Evolutionary conservation across 2,329 filamentous ascomycete species (phyloP).

Genomic region (Tympanopsis confertula): DNA sequence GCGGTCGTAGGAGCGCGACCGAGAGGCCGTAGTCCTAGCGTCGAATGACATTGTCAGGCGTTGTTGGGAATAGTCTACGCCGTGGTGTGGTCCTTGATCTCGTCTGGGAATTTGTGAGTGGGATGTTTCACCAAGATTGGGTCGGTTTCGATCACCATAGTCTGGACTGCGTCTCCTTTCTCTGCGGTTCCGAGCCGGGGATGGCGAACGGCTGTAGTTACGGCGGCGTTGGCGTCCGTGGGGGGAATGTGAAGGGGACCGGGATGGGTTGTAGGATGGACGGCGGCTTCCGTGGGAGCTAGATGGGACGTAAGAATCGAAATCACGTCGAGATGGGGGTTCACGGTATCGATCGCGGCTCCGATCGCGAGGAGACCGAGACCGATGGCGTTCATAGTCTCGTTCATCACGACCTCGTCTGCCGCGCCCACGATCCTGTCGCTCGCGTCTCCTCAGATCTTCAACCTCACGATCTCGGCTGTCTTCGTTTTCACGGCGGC

Average conservation of each 20-base stretch:
- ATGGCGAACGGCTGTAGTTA: not conserved
- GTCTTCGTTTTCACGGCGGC: slow-evolving; percentile 59
- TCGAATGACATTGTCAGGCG: no score
- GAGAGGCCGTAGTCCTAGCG: no score
- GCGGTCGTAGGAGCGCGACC: no score
- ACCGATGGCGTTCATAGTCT: slow-evolving; percentile 11
- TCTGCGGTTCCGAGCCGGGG: not conserved
- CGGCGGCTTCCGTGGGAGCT: not conserved
- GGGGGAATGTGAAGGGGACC: no score
- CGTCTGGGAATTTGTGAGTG: not conserved
- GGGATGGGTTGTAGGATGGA: no score
- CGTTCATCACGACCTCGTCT: slow-evolving; percentile 38
- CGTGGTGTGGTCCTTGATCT: no score
- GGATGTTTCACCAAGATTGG: not conserved
- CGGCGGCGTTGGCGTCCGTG: not conserved
- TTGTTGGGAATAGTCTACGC: not conserved
- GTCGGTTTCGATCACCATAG: not conserved
- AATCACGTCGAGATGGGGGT: not conserved
- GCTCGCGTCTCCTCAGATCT: slow-evolving; percentile 54
- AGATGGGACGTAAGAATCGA: not conserved
- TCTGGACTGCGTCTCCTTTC: not conserved
- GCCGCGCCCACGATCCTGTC: slow-evolving; percentile 36
- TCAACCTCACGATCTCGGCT: slow-evolving; percentile 62
- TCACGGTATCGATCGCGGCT: not conserved
- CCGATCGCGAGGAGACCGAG: not conserved